These are phyloP conservation scores for Stephania japonica DNA, from an alignment of 164 flowering plant species.

Conservation along the genomic window DNA sequence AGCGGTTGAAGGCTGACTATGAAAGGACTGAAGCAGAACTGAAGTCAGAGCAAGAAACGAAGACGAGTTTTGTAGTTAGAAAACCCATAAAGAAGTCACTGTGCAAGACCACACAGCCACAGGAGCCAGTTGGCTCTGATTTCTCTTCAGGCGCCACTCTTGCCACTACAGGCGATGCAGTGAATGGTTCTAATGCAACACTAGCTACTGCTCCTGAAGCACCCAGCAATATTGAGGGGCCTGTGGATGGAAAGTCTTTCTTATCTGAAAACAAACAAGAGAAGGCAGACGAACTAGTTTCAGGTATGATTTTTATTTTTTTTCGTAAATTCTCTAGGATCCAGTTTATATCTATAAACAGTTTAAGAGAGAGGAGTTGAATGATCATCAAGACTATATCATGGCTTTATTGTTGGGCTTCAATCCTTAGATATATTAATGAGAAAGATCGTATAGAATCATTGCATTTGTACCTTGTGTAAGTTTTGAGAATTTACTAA, in stretches of 20 bases:
- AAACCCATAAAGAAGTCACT: conserved; percentile 49
- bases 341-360: not conserved
- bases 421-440: not conserved
- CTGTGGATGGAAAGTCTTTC: conserved; percentile 43
- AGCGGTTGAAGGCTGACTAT: conserved; percentile 39
- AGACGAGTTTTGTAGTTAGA: conserved; percentile 30
- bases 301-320: conserved; percentile 35
- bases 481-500: not conserved
- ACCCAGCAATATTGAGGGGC: conserved; percentile 35
- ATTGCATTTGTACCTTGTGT: not conserved
- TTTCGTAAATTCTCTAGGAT: not conserved
- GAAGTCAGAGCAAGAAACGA: conserved; percentile 45
- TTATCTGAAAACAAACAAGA: conserved; percentile 44
- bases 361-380: not conserved
- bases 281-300: conserved; percentile 52
- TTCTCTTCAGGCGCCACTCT: conserved; percentile 82
- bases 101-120: conserved; percentile 31
- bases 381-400: not conserved
- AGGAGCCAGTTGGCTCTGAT: conserved; percentile 76
- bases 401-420: not conserved
- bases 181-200: conserved; percentile 17
- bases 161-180: conserved; percentile 52
- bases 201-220: conserved; percentile 41
- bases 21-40: conserved; percentile 48
- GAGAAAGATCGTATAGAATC: not conserved